Evolutionary conservation across 306 rosid genomes (phyloP), one percentile per base, ranked within the genome.

Genomic region (Rubus parviflorus): DNA sequence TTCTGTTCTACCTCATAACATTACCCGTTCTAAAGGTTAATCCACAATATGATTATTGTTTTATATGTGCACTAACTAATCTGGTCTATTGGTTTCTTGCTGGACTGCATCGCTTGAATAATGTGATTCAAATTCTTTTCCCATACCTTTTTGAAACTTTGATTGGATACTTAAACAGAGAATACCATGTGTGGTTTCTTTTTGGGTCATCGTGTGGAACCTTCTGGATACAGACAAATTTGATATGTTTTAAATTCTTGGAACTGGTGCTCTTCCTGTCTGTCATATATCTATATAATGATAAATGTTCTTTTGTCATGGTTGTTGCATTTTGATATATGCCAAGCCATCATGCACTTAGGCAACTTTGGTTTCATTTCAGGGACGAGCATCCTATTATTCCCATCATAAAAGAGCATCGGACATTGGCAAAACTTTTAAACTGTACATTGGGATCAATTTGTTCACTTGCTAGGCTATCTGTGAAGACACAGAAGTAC

Each of bases 371-470:
- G 64, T 75, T 77, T 67, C 82, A 74, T 90, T 90, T 87, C 92
- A 95, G 98, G 97, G 48, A 87, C 65, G 97, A 89, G 84, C 98
- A 95, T 87, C 97, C 98, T 74, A 82, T 95, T 77, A 83, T 95
- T 85, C 97, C 97, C 15, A 83, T 95, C 72, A 95, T 95, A 75
- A 95, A 95, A 87, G 98, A 92, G 86, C 92, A 95, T 72, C 88
- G 98, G 42, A 89, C 93, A 58, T 72, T 95, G 88, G 97, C 97
- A 63, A 95, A 95, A 87, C 93, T 95, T 75, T 86, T 89, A 71
- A 92, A 95, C 88, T 87, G 89, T 82, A 95, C 97, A 13, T 85
- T 95, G 81, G 98, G 94, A 76, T 95, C 98, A 51, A 89, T 92
- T 79, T 90, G 98, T 76, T 90, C 98, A 6, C 87, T 89, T 63